Conservation (phyloP, 345 rosid species). For the Melaleuca alternifolia region DNA sequence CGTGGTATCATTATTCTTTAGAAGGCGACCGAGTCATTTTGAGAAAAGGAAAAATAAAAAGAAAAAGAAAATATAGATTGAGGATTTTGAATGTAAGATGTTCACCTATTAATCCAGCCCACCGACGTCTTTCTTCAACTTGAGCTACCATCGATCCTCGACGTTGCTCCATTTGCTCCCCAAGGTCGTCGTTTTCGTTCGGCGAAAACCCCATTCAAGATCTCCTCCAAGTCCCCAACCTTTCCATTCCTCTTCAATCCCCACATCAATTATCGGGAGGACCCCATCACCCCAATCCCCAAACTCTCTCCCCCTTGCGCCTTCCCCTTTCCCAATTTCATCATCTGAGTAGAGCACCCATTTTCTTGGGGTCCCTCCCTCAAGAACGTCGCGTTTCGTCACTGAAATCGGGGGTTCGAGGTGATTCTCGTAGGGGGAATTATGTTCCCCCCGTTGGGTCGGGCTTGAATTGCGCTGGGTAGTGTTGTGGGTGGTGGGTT, state of each 20-base stretch:
- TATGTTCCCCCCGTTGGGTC: neutral
- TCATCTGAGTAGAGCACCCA: neutral
- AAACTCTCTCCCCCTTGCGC: neutral
- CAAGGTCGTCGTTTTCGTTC: neutral
- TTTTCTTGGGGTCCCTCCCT: neutral
- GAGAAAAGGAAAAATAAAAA: neutral
- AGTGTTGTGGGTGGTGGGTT: neutral
- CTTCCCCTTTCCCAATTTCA: neutral
- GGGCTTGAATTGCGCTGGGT: neutral
- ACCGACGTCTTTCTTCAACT: neutral
- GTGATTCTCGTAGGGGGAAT: neutral
- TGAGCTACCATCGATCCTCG: neutral
- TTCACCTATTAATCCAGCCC: neutral
- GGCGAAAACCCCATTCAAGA: neutral
- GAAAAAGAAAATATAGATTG: neutral
- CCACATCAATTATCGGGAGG: neutral
- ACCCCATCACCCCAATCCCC: neutral
- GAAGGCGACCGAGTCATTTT: neutral
- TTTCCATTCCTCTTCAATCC: neutral
- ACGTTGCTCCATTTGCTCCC: neutral
- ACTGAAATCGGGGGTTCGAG: neutral
- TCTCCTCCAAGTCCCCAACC: neutral
- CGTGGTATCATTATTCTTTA: neutral
- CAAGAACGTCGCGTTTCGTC: neutral
- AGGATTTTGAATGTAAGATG: neutral